Evolutionary conservation across 202 grass and related monocot genomes (phyloP), one percentile per base, ranked within the genome.

Genomic region (Zizania palustris): DNA sequence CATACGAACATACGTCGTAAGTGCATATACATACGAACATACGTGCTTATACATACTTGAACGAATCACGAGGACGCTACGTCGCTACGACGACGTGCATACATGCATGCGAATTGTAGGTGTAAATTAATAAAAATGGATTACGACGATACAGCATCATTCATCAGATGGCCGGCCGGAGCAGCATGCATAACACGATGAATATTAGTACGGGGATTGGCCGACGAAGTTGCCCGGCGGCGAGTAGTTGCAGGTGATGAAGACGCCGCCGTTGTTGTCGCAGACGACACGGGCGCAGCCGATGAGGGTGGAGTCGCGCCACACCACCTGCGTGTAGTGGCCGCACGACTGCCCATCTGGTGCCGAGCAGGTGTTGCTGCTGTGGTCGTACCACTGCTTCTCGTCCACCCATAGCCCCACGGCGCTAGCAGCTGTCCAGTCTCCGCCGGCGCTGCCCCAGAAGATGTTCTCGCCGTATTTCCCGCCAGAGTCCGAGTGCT

Each of bases 301-400:
- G 44, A 92, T 64, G 16, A 9, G 22, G 1, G 19, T 64, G 9
- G 90, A 78, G 20, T 19, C 35, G 9, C 79, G 37, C 90, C 90
- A 89, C 51, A 92, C 90, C 21, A 92, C 83, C 81, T 89, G 90
- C 9, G 79, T 92, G 66, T 86, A 92, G 71, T 88, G 89, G 8
- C 79, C 83, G 10, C 83, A 88, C 21, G 1, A 12, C 16, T 72
- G 0, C 13, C 83, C 89, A 1, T 41, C 20, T 6, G 73, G 82
- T 4, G 78, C 37, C 10, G 74, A 80, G 74, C 90, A 88, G 16
- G 50, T 83, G 76, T 89, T 89, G 14, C 33, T 77, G 65, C 0
- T 7, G 38, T 89, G 36, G 75, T 89, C 1, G 33, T 92, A 89
- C 67, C 77, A 89, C 73, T 81, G 75, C 66, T 81, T 76, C 70